Percentiles rank a stretch among this genome's conserved stretches.
These are phyloP conservation scores for Hsuehochloa calcarea DNA, from an alignment of 176 grass and related monocot genomes.

Conservation along the genomic window DNA sequence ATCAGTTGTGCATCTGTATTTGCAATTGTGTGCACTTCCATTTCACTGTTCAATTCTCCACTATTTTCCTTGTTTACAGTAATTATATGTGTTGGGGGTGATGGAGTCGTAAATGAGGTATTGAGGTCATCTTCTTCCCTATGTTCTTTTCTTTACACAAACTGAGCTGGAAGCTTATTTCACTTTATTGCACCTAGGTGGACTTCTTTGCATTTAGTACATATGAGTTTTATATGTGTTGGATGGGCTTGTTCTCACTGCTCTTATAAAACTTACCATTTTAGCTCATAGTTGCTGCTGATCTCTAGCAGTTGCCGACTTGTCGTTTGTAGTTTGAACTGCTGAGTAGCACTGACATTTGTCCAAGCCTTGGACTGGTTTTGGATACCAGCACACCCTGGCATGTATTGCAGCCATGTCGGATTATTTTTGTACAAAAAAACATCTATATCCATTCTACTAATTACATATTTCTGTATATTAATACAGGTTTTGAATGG, in stretches of 20 bases:
- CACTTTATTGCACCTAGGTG: background rate
- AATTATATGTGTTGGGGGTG: slow-evolving; percentile 89
- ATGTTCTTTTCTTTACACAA: slow-evolving; percentile 15
- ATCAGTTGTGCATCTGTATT: slow-evolving; percentile 1
- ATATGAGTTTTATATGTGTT: slow-evolving; percentile 15
- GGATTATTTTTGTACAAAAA: background rate
- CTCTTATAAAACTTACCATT: background rate
- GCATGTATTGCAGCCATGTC: background rate
- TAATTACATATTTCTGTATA: slow-evolving; percentile 8
- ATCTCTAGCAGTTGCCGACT: background rate
- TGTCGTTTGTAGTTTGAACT: slow-evolving; percentile 14
- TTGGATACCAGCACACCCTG: background rate
- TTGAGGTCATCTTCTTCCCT: slow-evolving; percentile 42
- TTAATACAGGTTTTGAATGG: slow-evolving; percentile 79
- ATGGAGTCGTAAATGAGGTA: slow-evolving; percentile 98
- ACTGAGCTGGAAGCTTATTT: background rate
- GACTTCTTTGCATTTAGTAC: background rate
- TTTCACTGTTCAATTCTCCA: slow-evolving; percentile 3
- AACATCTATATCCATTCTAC: background rate
- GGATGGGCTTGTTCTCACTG: background rate
- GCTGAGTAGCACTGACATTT: slow-evolving; percentile 7
- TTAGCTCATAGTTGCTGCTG: background rate
- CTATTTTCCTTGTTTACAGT: slow-evolving; percentile 38
- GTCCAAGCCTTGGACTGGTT: background rate
- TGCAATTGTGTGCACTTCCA: background rate